A percentile compares a stretch with the other conserved stretches of the same genome.
phyloP scores from a whole-genome alignment of 2,329 filamentous ascomycete genomes.

The Tolypocladium guangdongense region DNA sequence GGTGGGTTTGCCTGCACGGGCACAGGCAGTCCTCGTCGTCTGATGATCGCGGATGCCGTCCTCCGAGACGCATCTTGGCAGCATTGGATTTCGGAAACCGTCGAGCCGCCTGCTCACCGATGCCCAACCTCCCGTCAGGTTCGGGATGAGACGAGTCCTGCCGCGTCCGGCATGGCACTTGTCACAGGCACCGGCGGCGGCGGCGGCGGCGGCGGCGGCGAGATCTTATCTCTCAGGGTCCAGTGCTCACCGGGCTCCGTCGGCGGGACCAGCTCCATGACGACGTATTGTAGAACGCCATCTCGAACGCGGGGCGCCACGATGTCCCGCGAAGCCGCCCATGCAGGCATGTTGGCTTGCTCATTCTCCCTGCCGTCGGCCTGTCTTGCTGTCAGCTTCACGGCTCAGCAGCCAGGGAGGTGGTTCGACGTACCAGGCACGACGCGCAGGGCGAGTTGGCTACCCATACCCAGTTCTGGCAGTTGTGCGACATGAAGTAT shows the following conservation, averaged over 20 bases:
- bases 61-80: not conserved
- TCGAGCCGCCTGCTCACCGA: not conserved
- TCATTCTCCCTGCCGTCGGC: conserved; percentile 38
- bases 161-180: conserved; percentile 2
- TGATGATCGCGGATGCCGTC: not conserved
- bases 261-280: conserved; percentile 33
- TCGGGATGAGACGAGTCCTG: conserved; percentile 1
- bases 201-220: conserved; percentile 6
- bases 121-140: not conserved
- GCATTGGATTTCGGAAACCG: not conserved
- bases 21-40: no score
- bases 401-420: not conserved
- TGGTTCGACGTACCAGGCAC: conserved; percentile 32
- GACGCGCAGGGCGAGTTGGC: conserved; percentile 37
- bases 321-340: conserved; percentile 27
- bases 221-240: conserved; percentile 22
- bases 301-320: conserved; percentile 33
- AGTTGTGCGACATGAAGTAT: conserved; percentile 40
- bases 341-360: conserved; percentile 14
- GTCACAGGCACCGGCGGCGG: conserved; percentile 5
- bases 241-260: conserved; percentile 26
- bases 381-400: conserved; percentile 19
- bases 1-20: not conserved
- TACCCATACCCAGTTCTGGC: conserved; percentile 43
- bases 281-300: conserved; percentile 34